phyloP scores from a whole-genome alignment of 1,284 basidiomycete species.

The Porodaedalea pini region DNA sequence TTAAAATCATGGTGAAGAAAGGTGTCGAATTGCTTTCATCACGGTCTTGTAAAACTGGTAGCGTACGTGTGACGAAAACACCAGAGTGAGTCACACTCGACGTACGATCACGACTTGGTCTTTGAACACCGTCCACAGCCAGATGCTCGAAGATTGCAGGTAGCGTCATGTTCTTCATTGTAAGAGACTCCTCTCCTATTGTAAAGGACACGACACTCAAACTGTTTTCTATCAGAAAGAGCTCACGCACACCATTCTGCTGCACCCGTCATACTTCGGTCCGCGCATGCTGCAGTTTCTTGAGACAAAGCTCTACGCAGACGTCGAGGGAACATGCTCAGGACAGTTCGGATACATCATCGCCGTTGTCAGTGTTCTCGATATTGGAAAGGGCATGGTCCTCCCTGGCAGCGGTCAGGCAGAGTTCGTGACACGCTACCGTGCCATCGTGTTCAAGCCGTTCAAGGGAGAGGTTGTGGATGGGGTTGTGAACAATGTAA shows the following conservation, averaged over 20 bases:
- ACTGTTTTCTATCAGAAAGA: slow-evolving; percentile 63
- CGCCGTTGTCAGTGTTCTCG: slow-evolving; percentile 85
- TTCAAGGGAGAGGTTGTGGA: slow-evolving; percentile 99
- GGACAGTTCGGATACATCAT: slow-evolving; percentile 98
- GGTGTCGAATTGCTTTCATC: no score
- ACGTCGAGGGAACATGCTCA: slow-evolving; percentile 96
- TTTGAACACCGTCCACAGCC: neutral
- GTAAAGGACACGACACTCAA: slow-evolving; percentile 8
- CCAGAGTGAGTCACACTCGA: neutral
- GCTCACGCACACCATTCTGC: slow-evolving; percentile 90
- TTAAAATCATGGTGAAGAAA: neutral
- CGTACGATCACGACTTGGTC: no score
- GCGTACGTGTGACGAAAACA: neutral
- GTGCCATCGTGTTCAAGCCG: slow-evolving; percentile 94
- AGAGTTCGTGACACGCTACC: slow-evolving; percentile 87
- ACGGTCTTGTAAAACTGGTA: no score
- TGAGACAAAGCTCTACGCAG: slow-evolving; percentile 88
- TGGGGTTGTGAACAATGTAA: slow-evolving; percentile 93
- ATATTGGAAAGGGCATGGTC: slow-evolving; percentile 90
- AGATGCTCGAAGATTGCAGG: slow-evolving; percentile 1
- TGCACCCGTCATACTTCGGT: slow-evolving; percentile 98
- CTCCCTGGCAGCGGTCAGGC: slow-evolving; percentile 91
- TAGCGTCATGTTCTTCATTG: slow-evolving; percentile 72
- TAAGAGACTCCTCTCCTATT: slow-evolving; percentile 36
- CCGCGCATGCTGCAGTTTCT: slow-evolving; percentile 93